A percentile compares a stretch with the other conserved stretches of the same genome.
Evolutionary conservation across 1,284 basidiomycete genomes (phyloP).

Genomic region (Ganoderma leucocontextum): DNA sequence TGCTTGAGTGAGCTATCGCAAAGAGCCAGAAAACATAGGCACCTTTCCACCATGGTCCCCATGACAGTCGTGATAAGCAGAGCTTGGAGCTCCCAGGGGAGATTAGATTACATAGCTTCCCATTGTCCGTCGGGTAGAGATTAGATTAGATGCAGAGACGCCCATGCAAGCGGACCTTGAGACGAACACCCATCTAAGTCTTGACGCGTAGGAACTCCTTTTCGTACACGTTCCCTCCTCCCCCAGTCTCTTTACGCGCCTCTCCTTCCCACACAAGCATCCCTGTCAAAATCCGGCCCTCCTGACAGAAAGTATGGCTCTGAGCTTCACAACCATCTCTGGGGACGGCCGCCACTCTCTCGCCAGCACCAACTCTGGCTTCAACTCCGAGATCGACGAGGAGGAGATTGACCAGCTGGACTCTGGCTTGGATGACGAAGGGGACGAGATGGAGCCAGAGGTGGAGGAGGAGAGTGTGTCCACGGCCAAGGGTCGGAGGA

Average conservation of each 20-base stretch:
- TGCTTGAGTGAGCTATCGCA: slow-evolving; percentile 3
- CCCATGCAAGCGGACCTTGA: slow-evolving; percentile 17
- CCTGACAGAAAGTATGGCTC: slow-evolving; percentile 19
- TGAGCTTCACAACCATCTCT: slow-evolving; percentile 31
- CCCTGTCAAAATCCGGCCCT: neutral
- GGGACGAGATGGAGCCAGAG: slow-evolving; percentile 46
- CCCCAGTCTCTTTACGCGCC: slow-evolving; percentile 9
- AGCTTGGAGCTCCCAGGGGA: neutral
- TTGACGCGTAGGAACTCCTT: slow-evolving; percentile 30
- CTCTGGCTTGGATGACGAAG: slow-evolving; percentile 57
- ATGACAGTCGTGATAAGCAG: neutral
- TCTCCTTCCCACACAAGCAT: neutral
- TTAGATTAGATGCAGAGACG: slow-evolving; percentile 31
- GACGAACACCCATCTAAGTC: slow-evolving; percentile 21
- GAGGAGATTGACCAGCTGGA: slow-evolving; percentile 71
- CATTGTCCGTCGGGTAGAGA: neutral
- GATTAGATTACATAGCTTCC: slow-evolving; percentile 12
- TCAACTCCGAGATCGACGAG: slow-evolving; percentile 47
- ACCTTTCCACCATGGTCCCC: neutral
- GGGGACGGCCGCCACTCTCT: slow-evolving; percentile 30
- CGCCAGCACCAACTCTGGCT: slow-evolving; percentile 31
- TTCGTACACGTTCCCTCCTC: slow-evolving; percentile 25
- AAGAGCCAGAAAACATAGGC: neutral
- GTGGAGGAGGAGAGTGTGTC: slow-evolving; percentile 32
- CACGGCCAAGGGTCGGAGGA: slow-evolving; percentile 41